Evolutionary conservation across 192 early-diverging fungal species (phyloP), one percentile per base, ranked within the genome.

Genomic region (Coemansia javaensis): DNA sequence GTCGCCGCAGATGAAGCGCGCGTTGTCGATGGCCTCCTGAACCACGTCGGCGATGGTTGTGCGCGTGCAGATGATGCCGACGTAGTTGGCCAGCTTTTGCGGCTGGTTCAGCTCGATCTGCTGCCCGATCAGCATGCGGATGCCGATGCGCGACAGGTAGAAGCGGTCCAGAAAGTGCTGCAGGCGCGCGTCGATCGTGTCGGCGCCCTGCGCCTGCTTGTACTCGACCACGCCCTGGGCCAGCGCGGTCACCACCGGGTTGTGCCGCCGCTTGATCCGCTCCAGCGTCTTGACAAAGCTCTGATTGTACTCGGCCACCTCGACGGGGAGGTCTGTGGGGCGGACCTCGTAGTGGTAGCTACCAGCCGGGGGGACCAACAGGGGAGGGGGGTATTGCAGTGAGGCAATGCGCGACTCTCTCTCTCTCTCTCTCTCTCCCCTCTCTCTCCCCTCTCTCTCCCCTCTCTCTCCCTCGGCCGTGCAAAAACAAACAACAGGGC

Each of bases 101-200:
- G 46, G 63, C 55, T 66, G 70, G 65, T 85, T 80, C 18, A 88
- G 61, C 50, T 85, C 81, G 34, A 85, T 79, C 50, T 90, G 89
- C 56, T 90, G 85, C 41, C 87, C 94, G 54, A 98, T 92, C 40
- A 98, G 79, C 89, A 95, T 92, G 40, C 94, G 86, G 62, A 98
- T 95, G n/a, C 94, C 94, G 50, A 97, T 97, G 42, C 94, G 88
- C 21, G 89, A 91, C 83, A 94, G 87, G 73, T 97, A 94, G 77
- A 97, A 97, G 28, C 90, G 83, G 72, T 94, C 92, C 50, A 97
- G 66, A 51, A 97, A 97, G 23, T 82, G 76, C 70, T 97, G 92
- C 13, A 94, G 79, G 32, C 81, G 86, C 15, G 82, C 81, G 67
- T 88, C 81, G 32, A 88, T 78, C 13, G 58, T 36, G n/a, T 44